These are phyloP conservation scores for Peterozyma toletana DNA, from an alignment of 805 yeast genomes.

Conservation along the genomic window DNA sequence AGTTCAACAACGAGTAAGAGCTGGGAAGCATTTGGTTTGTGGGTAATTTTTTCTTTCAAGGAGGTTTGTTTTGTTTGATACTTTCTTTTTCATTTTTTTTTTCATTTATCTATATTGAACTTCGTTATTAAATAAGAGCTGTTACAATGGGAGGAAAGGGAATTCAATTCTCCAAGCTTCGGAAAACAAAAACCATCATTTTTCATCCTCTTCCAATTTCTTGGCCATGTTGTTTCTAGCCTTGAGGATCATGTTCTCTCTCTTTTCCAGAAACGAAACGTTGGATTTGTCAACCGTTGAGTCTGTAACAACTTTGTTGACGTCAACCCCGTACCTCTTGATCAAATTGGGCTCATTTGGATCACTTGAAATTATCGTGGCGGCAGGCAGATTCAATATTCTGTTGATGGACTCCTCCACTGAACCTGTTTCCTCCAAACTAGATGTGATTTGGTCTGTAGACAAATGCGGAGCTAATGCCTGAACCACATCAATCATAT, in stretches of 20 bases:
- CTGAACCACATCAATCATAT: slow-evolving; percentile 82
- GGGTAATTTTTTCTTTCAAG: too few relatives aligned
- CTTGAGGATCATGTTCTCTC: slow-evolving; percentile 48
- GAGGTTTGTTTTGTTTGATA: too few relatives aligned
- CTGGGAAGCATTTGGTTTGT: too few relatives aligned
- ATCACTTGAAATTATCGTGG: too few relatives aligned
- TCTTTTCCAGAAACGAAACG: slow-evolving; percentile 10
- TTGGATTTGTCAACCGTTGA: too few relatives aligned
- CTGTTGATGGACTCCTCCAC: slow-evolving; percentile 77
- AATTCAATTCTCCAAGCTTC: too few relatives aligned
- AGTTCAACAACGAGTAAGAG: slow-evolving; percentile 19
- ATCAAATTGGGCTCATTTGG: slow-evolving; percentile 16
- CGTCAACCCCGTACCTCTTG: slow-evolving; percentile 36
- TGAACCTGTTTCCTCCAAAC: slow-evolving; percentile 69
- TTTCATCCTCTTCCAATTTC: too few relatives aligned
- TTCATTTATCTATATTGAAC: too few relatives aligned
- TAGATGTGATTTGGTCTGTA: slow-evolving; percentile 63
- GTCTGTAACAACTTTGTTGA: slow-evolving; percentile 5
- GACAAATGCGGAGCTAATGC: slow-evolving; percentile 73
- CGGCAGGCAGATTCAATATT: slow-evolving; percentile 12
- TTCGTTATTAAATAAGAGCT: too few relatives aligned
- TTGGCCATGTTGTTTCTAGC: slow-evolving; percentile 23
- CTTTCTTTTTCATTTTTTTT: too few relatives aligned
- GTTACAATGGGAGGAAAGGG: too few relatives aligned
- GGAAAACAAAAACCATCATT: too few relatives aligned